Percentiles rank a stretch among this genome's conserved stretches.
phyloP scores from a whole-genome alignment of 169 alveolate species.

The Fabrea salina region DNA sequence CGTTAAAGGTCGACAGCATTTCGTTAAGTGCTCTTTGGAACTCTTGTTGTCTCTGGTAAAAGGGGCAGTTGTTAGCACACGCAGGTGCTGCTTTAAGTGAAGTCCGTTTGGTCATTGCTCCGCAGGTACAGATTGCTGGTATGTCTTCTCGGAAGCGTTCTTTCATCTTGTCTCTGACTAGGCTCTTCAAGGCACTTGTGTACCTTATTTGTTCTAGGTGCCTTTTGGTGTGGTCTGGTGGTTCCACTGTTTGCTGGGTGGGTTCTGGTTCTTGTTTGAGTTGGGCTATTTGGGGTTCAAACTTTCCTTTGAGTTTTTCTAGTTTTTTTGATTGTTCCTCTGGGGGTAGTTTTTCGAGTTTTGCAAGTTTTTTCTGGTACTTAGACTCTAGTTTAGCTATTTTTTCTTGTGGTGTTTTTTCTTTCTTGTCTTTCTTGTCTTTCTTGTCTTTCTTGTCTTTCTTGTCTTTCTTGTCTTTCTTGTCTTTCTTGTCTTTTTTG shows the following conservation, averaged over 20 bases:
- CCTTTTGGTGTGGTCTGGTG: background rate
- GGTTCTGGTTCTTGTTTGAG: too few relatives aligned
- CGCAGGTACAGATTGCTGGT: conserved; percentile 53
- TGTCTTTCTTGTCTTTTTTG: background rate
- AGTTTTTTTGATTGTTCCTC: too few relatives aligned
- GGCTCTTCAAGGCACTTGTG: background rate
- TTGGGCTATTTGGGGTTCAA: too few relatives aligned
- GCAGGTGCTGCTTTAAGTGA: background rate
- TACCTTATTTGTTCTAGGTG: conserved; percentile 11
- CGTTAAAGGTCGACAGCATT: conserved; percentile 31
- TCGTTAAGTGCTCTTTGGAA: conserved; percentile 51
- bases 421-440: background rate
- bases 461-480: background rate
- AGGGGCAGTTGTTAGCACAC: conserved; percentile 58
- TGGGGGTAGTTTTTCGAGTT: background rate
- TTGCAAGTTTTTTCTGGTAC: background rate
- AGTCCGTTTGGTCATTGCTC: conserved; percentile 31
- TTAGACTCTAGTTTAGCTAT: background rate
- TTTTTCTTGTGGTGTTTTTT: background rate
- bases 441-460: background rate
- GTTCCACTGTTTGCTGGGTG: too few relatives aligned
- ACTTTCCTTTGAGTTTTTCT: too few relatives aligned
- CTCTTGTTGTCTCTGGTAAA: conserved; percentile 49
- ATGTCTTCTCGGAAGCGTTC: conserved; percentile 28
- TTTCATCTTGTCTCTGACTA: conserved; percentile 28